A percentile compares a stretch with the other conserved stretches of the same genome.
These are phyloP conservation scores for Orbilia quercus DNA, from an alignment of 2,329 filamentous ascomycete species.

Conservation along the genomic window DNA sequence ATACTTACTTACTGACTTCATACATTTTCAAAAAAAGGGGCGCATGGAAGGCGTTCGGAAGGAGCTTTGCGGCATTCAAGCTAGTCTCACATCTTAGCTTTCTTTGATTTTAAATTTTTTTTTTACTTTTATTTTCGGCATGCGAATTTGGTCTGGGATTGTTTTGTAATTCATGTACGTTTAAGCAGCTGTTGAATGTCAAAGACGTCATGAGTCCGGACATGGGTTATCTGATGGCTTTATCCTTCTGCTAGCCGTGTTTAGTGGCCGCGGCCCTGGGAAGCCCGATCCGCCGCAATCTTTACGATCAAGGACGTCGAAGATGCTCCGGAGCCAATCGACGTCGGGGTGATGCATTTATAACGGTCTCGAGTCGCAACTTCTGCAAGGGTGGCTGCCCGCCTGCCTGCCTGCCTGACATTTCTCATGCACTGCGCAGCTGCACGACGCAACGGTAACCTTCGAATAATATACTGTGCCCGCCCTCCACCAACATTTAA, in stretches of 20 bases:
- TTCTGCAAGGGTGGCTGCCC: background rate
- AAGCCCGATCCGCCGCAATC: constrained; percentile 45
- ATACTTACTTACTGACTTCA: too few species aligned
- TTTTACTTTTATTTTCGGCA: too few species aligned
- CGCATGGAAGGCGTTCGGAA: constrained; percentile 31
- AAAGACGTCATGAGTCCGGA: constrained; percentile 50
- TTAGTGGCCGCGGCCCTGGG: background rate
- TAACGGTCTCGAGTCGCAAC: background rate
- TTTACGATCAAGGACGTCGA: constrained; percentile 21
- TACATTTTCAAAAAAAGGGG: too few species aligned
- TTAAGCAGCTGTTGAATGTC: constrained; percentile 20
- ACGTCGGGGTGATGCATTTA: too few species aligned
- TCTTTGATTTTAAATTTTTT: too few species aligned
- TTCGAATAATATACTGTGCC: too few species aligned
- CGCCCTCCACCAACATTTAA: too few species aligned
- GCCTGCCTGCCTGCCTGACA: background rate
- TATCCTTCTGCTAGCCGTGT: constrained; percentile 13
- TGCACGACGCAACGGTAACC: too few species aligned
- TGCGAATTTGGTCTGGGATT: too few species aligned
- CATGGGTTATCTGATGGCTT: constrained; percentile 1
- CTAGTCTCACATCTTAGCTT: background rate
- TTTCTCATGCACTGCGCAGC: too few species aligned
- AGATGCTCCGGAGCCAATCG: constrained; percentile 19
- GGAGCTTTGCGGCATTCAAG: constrained; percentile 3
- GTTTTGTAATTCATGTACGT: background rate